Evolutionary conservation across 1,139 yeast genomes (phyloP), one percentile per base, ranked within the genome.

Genomic region (Debaryomyces psychrophilus): DNA sequence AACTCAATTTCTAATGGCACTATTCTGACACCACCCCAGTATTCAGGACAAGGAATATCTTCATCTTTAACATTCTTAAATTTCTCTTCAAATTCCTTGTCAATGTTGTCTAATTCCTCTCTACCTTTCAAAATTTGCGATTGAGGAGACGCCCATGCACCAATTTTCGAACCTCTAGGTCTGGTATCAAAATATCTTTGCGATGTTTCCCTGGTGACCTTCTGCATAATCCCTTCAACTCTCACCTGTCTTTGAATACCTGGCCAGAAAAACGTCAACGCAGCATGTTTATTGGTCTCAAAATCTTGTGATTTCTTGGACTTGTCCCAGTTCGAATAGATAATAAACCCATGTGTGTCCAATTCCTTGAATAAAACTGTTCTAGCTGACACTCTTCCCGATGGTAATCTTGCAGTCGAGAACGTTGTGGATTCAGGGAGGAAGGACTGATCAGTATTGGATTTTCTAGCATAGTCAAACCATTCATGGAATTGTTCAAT

Each of bases 121-220:
- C 97, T 75, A 34, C 73, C 66, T 17, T 64, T 59, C 27, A 93
- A 74, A 1, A 72, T 75, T 47, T 77, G 74, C 36, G 92, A 83
- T 71, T 93, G 99, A 1, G 96, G 95, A 37, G 95, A 85, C 0
- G 98, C 87, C 97, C 97, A 92, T 0, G 99, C 99, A 20, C 99
- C 98, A 50, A 93, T 83, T 61, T 88, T 83, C 18, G 96, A 87
- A 5, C 95, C 97, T 50, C 96, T 76, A 29, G 99, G 98, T 59
- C 99, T 78, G 1, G 96, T 87, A 45, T 81, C 78, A 67, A 82
- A 93, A 67, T 93, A 93, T 45, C 85, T 75, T 56, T 85, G 83
- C 8, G 90, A 80, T 33, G 87, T 89, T 56, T 87, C 92, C 50
- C 84, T 76, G 27, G 82, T 73, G 28, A 92, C 87, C 51, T 77